These are phyloP conservation scores for Thelonectria rubi DNA, from an alignment of 2,329 filamentous ascomycete species.

Conservation along the genomic window DNA sequence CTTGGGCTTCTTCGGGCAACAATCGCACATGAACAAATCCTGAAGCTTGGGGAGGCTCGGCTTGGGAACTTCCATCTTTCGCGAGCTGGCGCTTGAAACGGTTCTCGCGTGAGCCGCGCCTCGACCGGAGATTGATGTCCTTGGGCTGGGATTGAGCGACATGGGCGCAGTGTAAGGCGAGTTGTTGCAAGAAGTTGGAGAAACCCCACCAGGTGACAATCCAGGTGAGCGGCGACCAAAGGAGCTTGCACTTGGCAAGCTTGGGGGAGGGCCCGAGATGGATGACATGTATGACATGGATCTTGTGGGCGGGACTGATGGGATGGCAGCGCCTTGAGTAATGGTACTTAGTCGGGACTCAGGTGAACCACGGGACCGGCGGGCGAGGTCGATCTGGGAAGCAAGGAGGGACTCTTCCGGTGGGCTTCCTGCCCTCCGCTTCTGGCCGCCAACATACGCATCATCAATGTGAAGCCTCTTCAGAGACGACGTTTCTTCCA, in stretches of 20 bases:
- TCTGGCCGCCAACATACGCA: conserved; percentile 55
- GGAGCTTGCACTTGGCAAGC: conserved; percentile 54
- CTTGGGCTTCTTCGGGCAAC: conserved; percentile 96
- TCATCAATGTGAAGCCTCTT: conserved; percentile 63
- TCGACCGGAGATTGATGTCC: conserved; percentile 54
- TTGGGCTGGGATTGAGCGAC: conserved; percentile 60
- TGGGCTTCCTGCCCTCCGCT: conserved; percentile 66
- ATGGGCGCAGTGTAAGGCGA: conserved; percentile 61
- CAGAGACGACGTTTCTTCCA: conserved; percentile 61
- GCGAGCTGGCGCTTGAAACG: conserved; percentile 59
- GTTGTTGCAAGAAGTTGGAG: conserved; percentile 57
- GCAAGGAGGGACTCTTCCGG: conserved; percentile 56
- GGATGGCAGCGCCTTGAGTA: conserved; percentile 54
- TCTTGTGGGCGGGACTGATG: conserved; percentile 55
- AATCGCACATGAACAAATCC: conserved; percentile 79
- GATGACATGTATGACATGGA: conserved; percentile 60
- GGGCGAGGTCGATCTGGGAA: conserved; percentile 54
- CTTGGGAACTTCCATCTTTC: conserved; percentile 62
- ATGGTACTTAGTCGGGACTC: conserved; percentile 59
- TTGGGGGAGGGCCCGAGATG: conserved; percentile 53
- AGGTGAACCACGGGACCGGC: conserved; percentile 63
- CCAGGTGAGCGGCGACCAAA: conserved; percentile 59
- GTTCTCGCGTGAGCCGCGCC: conserved; percentile 56
- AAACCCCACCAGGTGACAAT: conserved; percentile 59
- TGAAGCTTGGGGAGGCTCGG: conserved; percentile 59